Conservation (phyloP, 495 filamentous ascomycete species). For the Physcia stellaris region DNA sequence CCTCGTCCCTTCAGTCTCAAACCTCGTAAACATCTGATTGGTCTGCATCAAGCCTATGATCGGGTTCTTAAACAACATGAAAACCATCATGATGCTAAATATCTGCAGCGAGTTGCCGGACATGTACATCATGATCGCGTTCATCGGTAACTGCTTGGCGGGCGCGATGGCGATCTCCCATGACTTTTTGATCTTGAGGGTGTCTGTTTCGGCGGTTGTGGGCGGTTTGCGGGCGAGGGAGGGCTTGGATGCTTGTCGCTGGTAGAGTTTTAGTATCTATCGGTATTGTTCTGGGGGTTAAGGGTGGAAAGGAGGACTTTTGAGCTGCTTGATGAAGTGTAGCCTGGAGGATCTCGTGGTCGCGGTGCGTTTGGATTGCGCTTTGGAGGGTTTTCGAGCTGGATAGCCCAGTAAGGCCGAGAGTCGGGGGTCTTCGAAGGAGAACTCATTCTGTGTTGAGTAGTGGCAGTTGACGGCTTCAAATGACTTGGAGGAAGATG, state of each 20-base stretch:
- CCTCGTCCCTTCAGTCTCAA: conserved; percentile 73
- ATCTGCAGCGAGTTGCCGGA: conserved; percentile 97
- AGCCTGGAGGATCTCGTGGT: conserved; percentile 83
- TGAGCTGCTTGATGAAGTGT: conserved; percentile 40
- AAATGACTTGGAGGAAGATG: no score
- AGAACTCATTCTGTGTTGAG: no score
- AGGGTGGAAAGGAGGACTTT: conserved; percentile 34
- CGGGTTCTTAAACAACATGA: conserved; percentile 96
- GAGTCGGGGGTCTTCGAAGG: no score
- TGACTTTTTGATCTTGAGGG: conserved; percentile 92
- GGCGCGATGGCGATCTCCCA: conserved; percentile 96
- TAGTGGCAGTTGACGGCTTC: no score
- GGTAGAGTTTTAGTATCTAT: conserved; percentile 25
- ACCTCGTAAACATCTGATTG: conserved; percentile 68
- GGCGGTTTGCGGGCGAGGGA: conserved; percentile 42
- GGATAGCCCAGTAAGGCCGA: no score
- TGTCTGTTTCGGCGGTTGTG: conserved; percentile 72
- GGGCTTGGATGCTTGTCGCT: conserved; percentile 22
- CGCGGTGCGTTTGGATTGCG: conserved; percentile 41
- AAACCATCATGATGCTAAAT: conserved; percentile 99
- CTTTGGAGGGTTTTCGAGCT: conserved; percentile 46
- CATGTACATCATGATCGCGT: conserved; percentile 99
- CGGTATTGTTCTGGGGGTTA: conserved; percentile 1
- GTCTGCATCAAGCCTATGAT: conserved; percentile 70
- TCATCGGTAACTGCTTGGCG: conserved; percentile 93